These are phyloP conservation scores for Helminthosporium solani DNA, from an alignment of 2,329 filamentous ascomycete genomes.

Conservation along the genomic window DNA sequence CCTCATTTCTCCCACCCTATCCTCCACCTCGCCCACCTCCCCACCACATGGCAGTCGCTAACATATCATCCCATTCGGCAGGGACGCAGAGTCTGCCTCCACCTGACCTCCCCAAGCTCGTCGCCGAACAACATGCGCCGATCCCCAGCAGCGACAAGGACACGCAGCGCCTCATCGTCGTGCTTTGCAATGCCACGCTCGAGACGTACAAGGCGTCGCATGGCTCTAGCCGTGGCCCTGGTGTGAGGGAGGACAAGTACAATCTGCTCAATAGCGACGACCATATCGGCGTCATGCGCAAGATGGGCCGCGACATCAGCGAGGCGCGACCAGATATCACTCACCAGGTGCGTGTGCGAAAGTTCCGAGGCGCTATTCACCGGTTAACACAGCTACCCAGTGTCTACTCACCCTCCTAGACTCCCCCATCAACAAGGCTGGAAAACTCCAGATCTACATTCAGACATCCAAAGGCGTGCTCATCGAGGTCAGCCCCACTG, in stretches of 20 bases:
- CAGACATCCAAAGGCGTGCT: conserved; percentile 96
- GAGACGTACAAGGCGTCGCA: conserved; percentile 95
- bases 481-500: conserved; percentile 97
- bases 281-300: conserved; percentile 98
- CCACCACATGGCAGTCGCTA: not conserved
- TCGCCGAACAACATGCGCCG: conserved; percentile 86
- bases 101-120: conserved; percentile 83
- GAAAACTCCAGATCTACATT: conserved; percentile 96
- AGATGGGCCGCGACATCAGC: conserved; percentile 98
- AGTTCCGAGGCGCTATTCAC: conserved; percentile 2
- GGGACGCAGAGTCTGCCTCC: conserved; percentile 89
- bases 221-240: conserved; percentile 62
- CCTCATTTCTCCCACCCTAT: not conserved
- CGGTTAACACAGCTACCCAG: conserved; percentile 52
- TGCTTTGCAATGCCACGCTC: conserved; percentile 93
- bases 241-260: conserved; percentile 87
- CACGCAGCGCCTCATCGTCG: conserved; percentile 87
- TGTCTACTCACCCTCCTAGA: conserved; percentile 96
- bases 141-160: conserved; percentile 87
- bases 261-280: conserved; percentile 98
- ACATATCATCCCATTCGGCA: conserved; percentile 9
- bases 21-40: not conserved
- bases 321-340: conserved; percentile 97
- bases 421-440: conserved; percentile 97
- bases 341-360: conserved; percentile 73